Evolutionary conservation across 148 eudicot species (phyloP).

Genomic region (Chenopodium quinoa): DNA sequence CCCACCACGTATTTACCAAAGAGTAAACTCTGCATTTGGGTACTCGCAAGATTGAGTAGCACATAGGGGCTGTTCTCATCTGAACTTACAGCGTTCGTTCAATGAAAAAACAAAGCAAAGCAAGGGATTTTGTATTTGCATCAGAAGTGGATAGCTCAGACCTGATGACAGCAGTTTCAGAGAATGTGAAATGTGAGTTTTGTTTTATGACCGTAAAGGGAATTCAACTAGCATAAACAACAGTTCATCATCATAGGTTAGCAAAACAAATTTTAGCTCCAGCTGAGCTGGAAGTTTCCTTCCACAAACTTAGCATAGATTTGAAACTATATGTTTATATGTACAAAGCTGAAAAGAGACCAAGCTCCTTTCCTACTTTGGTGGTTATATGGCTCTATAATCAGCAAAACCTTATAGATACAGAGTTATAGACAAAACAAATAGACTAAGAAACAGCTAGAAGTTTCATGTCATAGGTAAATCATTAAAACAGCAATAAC

Average conservation of each 20-base stretch:
- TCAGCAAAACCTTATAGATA: background rate
- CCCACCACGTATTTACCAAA: conserved; percentile 57
- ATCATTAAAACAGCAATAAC: background rate
- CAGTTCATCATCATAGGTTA: background rate
- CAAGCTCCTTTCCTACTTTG: background rate
- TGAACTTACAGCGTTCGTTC: conserved; percentile 24
- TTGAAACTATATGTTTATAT: background rate
- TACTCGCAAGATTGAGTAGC: conserved; percentile 55
- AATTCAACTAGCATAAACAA: background rate
- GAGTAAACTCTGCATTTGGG: conserved; percentile 56
- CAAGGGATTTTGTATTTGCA: conserved; percentile 35
- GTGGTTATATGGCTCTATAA: background rate
- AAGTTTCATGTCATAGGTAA: background rate
- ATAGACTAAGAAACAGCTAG: background rate
- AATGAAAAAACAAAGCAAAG: conserved; percentile 24
- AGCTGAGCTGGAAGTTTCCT: background rate
- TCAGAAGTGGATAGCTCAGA: conserved; percentile 24
- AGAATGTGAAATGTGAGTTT: background rate
- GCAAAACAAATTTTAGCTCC: background rate
- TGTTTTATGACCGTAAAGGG: background rate
- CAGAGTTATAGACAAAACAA: background rate
- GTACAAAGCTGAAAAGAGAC: background rate
- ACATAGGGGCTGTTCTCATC: conserved; percentile 69
- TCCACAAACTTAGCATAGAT: background rate
- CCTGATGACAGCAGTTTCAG: conserved; percentile 19